Evolutionary conservation across 2,329 filamentous ascomycete genomes (phyloP), one percentile per base, ranked within the genome.

Genomic region (Aspergillus fructus): DNA sequence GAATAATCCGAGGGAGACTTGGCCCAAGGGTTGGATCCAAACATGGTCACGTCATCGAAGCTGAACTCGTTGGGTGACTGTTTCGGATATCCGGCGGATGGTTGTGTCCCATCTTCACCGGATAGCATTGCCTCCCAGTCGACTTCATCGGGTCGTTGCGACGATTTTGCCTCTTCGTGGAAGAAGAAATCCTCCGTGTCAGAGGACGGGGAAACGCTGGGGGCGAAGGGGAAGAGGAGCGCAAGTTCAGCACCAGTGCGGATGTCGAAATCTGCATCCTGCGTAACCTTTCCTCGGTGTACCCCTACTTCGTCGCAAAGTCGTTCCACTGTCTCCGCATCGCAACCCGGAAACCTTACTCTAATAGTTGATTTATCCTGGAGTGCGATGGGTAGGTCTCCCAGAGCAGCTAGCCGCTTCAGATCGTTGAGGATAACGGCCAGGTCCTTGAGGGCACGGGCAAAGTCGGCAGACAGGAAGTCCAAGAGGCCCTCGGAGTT

Each of bases 281-380:
- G 89, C 12, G 83, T 79, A 4, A 97, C 84, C 4, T 90, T 78
- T 2, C 94, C 94, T 53, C 91, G 83, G 61, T 88, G 85, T 7
- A 99, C 82, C n/a, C 89, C 90, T 11, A 96, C 82, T 71, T 99
- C 94, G 47, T 91, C 86, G 71, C 93, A 97, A 1, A 99, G 82
- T 3, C 82, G 80, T 69, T 96, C 91, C 0, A 96, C 89, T 0
- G 90, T 90, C 15, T 88, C 85, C 0, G 86, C 86, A 67, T 97
- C 93, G 60, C 94, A 93, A 3, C 94, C 94, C 0, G 93, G 92
- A 68, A 99, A 97, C 30, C 92, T 88, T 2, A 97, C 86, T 34
- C 92, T 86, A 4, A 97, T 77, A 0, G 85, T 83, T 2, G 85
- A 85, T 34, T 83, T 79, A 39, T 84, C 82, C 53, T 91, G 85